Evolutionary conservation across 2,329 filamentous ascomycete genomes (phyloP).

Genomic region (Monascus ruber): DNA sequence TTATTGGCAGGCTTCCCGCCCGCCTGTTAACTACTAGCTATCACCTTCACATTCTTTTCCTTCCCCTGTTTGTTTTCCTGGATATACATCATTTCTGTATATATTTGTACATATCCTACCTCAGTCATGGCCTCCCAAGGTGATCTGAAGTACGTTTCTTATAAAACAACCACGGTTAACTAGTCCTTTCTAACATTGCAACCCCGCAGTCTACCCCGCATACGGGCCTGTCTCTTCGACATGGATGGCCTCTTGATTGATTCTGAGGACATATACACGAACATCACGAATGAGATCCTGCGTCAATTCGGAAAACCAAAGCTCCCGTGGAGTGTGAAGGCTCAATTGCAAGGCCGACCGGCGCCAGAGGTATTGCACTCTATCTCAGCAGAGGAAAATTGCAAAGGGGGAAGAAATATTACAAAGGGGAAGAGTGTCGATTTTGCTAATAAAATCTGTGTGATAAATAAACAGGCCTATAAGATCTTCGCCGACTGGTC

Average conservation of each 20-base stretch:
- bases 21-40: no score
- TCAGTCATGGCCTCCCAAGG: slow-evolving; percentile 2
- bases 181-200: not conserved
- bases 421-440: not conserved
- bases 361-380: slow-evolving; percentile 36
- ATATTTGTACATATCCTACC: no score
- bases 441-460: no score
- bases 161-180: not conserved
- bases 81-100: no score
- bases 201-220: slow-evolving; percentile 54
- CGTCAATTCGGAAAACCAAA: slow-evolving; percentile 58
- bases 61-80: no score
- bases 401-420: not conserved
- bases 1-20: no score
- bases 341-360: slow-evolving; percentile 64
- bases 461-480: slow-evolving; percentile 32
- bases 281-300: slow-evolving; percentile 72
- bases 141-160: not conserved
- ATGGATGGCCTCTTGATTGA: slow-evolving; percentile 96
- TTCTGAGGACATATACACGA: slow-evolving; percentile 81
- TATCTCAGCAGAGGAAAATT: not conserved
- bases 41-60: no score
- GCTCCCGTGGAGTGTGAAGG: slow-evolving; percentile 92
- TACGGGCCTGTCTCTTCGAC: slow-evolving; percentile 91
- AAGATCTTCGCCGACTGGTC: slow-evolving; percentile 71